Evolutionary conservation across 345 rosid genomes (phyloP).

Genomic region (Barbarea vulgaris): DNA sequence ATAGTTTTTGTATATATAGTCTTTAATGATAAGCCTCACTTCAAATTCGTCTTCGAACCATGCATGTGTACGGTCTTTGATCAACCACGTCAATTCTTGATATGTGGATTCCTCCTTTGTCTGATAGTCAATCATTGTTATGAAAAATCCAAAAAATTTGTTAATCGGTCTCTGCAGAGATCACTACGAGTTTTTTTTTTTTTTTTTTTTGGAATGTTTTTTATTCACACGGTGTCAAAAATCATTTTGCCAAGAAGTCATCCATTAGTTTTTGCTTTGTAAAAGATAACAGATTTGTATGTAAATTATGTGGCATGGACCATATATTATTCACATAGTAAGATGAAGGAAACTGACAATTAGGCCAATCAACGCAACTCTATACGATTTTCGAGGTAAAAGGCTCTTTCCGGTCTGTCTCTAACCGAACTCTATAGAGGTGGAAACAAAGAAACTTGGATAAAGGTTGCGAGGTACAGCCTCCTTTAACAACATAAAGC

Average conservation of each 20-base stretch:
- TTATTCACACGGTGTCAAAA: too few relatives aligned
- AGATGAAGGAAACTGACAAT: not conserved
- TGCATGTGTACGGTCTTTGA: not conserved
- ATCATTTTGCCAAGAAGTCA: too few relatives aligned
- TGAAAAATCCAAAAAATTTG: too few relatives aligned
- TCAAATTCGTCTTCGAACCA: not conserved
- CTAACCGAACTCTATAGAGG: not conserved
- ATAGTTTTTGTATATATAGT: too few relatives aligned
- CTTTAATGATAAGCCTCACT: not conserved
- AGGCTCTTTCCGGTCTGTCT: not conserved
- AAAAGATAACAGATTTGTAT: not conserved
- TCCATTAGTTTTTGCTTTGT: not conserved
- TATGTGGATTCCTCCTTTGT: not conserved
- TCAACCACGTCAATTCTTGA: not conserved
- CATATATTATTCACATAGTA: too few relatives aligned
- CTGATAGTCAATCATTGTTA: not conserved
- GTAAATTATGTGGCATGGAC: not conserved
- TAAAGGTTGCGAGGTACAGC: not conserved
- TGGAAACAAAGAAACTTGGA: too few relatives aligned
- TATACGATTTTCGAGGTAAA: too few relatives aligned
- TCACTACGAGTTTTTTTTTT: too few relatives aligned
- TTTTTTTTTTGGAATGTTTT: too few relatives aligned
- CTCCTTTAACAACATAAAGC: not conserved
- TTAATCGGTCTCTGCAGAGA: too few relatives aligned
- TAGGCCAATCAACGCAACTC: too few relatives aligned